These are phyloP conservation scores for Phylloporus arenicola DNA, from an alignment of 768 basidiomycete genomes.

Conservation along the genomic window DNA sequence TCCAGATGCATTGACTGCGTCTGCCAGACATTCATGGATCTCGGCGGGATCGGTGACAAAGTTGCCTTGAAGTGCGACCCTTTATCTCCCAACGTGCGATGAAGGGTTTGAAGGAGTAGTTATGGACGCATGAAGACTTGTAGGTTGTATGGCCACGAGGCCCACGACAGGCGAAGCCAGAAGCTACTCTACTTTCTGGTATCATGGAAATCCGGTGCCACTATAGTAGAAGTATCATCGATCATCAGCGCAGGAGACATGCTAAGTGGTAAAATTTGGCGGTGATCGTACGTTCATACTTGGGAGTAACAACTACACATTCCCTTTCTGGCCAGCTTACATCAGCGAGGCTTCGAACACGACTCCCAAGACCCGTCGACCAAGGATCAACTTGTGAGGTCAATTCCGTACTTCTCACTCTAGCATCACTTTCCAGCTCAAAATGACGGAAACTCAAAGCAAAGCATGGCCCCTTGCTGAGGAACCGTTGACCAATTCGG, in stretches of 20 bases:
- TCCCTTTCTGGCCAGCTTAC: constrained; percentile 9
- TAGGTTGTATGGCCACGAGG: no score
- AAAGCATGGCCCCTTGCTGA: constrained; percentile 90
- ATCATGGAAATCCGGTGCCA: no score
- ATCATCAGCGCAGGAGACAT: no score
- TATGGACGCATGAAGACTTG: no score
- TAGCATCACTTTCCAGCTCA: constrained; percentile 2
- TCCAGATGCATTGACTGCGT: no score
- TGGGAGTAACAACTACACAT: constrained; percentile 1
- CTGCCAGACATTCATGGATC: no score
- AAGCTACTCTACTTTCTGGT: no score
- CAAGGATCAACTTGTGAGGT: constrained; percentile 92
- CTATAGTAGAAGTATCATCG: no score
- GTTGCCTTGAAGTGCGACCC: background rate
- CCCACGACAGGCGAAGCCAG: no score
- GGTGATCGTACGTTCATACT: no score
- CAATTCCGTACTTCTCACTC: constrained; percentile 27
- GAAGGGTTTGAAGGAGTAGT: no score
- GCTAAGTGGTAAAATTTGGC: no score
- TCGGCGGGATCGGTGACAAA: background rate
- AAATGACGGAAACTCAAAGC: constrained; percentile 62
- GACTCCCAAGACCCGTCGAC: constrained; percentile 36
- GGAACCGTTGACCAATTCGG: constrained; percentile 85
- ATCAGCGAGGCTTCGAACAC: constrained; percentile 4
- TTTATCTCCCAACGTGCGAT: background rate